These are phyloP conservation scores for Adansonia digitata DNA, from an alignment of 345 rosid genomes.

Conservation along the genomic window DNA sequence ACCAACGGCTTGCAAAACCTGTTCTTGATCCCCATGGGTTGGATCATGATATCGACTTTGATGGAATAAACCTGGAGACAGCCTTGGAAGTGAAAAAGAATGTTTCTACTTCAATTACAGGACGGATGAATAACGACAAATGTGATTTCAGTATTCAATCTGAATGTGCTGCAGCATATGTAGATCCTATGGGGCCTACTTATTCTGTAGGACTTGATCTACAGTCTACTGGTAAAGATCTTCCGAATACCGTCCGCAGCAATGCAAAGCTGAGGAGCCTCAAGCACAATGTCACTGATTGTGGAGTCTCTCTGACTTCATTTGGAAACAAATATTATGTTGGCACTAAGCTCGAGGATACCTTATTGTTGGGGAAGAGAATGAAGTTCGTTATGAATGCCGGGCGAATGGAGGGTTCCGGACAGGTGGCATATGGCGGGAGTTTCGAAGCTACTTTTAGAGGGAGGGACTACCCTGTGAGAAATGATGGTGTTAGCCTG, in stretches of 20 bases:
- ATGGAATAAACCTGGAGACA: constrained; percentile 78
- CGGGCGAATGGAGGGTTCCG: constrained; percentile 61
- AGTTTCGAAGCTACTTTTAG: constrained; percentile 61
- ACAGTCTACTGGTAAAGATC: constrained; percentile 70
- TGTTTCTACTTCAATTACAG: constrained; percentile 48
- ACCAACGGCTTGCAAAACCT: constrained; percentile 67
- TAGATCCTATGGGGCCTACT: constrained; percentile 43
- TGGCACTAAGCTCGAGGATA: constrained; percentile 76
- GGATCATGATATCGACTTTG: constrained; percentile 94
- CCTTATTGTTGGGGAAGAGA: constrained; percentile 58
- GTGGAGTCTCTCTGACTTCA: constrained; percentile 60
- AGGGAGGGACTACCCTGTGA: constrained; percentile 81
- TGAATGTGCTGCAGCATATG: constrained; percentile 59
- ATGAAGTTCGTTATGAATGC: constrained; percentile 62
- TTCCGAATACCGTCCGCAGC: constrained; percentile 53
- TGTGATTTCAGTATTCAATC: constrained; percentile 64
- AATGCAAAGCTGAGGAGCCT: constrained; percentile 55
- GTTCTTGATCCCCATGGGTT: constrained; percentile 91
- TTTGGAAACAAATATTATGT: constrained; percentile 56
- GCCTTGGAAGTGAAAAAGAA: constrained; percentile 46
- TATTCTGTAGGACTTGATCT: constrained; percentile 65
- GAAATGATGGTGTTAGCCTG: constrained; percentile 49
- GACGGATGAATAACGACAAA: constrained; percentile 82
- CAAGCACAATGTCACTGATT: constrained; percentile 54
- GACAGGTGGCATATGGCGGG: constrained; percentile 66